Base-by-base conservation (phyloP, 768 basidiomycete species). In the Leccinellum luteum region DNA sequence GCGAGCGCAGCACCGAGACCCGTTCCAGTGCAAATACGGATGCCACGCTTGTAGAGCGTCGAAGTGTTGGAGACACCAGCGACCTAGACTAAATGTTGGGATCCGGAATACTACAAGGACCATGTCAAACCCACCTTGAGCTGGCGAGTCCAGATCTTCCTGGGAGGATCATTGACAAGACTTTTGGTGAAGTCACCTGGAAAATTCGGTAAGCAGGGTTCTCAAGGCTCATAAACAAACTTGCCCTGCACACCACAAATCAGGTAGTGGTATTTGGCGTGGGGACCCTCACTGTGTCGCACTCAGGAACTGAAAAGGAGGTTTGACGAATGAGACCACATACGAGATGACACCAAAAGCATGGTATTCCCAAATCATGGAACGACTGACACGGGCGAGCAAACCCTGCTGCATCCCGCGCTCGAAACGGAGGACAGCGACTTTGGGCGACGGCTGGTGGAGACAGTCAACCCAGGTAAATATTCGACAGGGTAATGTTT, bases 381-480 rank as follows among this genome's bases (percentile, higher is more conserved):
- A 82, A 34, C 88, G 86, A 60, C 86, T 86, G 74, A 91, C 81
- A 55, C 89, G 82, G 21, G 85, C 85, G 32, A 91, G 77, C 28
- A 92, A 77, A 56, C 89, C 89, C 68, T 91, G 90, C 67, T 90
- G 89, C 88, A 92, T 91, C 51, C 90, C 89, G 64, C 89, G 84
- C 70, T 84, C 78, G 73, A 92, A 90, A 31, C 88, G 86, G 64
- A 92, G 77, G 59, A 92, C 79, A 6, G 88, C 90, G 7, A 89
- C 89, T 68, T 90, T 91, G 17, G 85, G 78, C 15, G 89, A 91
- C 28, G 89, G 89, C 88, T 90, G 63, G 43, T 53, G 34, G 58
- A 48, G 30, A 48, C 45, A 44, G 48, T 68, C 56, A 64, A 23
- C 14, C 8, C 17, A 4, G 44, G 5, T 6, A 7, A 4, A 34